phyloP scores from a whole-genome alignment of 768 basidiomycete genomes.

The Mycena floridula region DNA sequence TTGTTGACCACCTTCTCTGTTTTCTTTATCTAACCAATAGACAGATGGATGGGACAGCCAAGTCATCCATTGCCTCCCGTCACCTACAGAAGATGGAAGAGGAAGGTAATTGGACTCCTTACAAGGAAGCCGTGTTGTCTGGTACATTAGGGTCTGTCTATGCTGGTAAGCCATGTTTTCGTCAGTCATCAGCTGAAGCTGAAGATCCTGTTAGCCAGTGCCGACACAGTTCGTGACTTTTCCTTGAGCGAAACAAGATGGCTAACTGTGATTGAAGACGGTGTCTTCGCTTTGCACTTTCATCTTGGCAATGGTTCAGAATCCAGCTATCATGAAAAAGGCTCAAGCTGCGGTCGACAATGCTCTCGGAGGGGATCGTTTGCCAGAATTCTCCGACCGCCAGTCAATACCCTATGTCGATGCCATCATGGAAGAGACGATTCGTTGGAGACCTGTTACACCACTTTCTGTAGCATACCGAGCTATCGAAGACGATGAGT shows the following conservation, averaged over 20 bases:
- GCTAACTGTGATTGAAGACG: slow-evolving; percentile 2
- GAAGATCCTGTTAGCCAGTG: not conserved
- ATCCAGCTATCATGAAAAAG: slow-evolving; percentile 17
- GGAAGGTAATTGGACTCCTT: not conserved
- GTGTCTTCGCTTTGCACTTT: slow-evolving; percentile 7
- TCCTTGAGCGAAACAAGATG: not conserved
- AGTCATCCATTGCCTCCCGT: slow-evolving; percentile 11
- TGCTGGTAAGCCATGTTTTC: not conserved
- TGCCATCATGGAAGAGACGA: slow-evolving; percentile 17
- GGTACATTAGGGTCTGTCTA: slow-evolving; percentile 1
- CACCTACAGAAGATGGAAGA: slow-evolving; percentile 10
- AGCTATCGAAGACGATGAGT: slow-evolving; percentile 20
- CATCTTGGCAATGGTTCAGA: slow-evolving; percentile 19
- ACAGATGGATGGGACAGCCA: slow-evolving; percentile 10
- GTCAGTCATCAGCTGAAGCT: not conserved
- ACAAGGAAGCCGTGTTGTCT: slow-evolving; percentile 3
- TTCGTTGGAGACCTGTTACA: slow-evolving; percentile 14
- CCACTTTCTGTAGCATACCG: slow-evolving; percentile 10
- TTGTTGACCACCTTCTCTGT: not conserved
- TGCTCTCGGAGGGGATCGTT: slow-evolving; percentile 14
- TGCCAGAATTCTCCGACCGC: slow-evolving; percentile 19
- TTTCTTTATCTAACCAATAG: not conserved
- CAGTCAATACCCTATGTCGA: slow-evolving; percentile 17
- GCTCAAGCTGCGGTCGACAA: slow-evolving; percentile 21
- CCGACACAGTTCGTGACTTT: slow-evolving; percentile 5